These are phyloP conservation scores for Sicyos baderoa DNA, from an alignment of 306 rosid genomes.

Conservation along the genomic window DNA sequence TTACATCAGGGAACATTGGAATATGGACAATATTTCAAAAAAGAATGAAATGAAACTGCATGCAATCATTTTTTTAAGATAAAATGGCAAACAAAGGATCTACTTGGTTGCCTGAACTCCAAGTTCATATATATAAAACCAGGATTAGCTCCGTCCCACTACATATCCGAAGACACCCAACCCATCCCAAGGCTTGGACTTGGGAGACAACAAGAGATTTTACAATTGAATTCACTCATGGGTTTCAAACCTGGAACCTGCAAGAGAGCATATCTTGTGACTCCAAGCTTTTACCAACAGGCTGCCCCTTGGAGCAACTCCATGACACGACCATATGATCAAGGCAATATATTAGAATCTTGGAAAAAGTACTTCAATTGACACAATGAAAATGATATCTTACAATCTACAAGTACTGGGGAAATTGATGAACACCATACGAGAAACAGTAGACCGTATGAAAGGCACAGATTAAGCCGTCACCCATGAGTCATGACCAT, in stretches of 20 bases:
- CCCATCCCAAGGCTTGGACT: too few relatives aligned
- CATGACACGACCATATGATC: not conserved
- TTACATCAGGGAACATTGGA: not conserved
- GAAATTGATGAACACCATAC: not conserved
- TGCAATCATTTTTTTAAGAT: not conserved
- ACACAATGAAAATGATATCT: not conserved
- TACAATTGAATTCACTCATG: too few relatives aligned
- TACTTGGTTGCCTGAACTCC: not conserved
- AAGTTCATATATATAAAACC: too few relatives aligned
- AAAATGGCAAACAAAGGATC: not conserved
- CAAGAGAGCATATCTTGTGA: too few relatives aligned
- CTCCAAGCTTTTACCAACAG: too few relatives aligned
- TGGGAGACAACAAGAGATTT: too few relatives aligned
- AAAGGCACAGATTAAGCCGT: too few relatives aligned
- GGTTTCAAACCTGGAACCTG: too few relatives aligned
- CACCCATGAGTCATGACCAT: too few relatives aligned
- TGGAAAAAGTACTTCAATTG: too few relatives aligned
- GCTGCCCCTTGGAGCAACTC: not conserved
- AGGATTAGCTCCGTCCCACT: too few relatives aligned
- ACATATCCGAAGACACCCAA: too few relatives aligned
- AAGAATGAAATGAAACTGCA: conserved; percentile 7
- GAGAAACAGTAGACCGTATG: not conserved
- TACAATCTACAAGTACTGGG: not conserved
- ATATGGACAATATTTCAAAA: not conserved
- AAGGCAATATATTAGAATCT: not conserved